phyloP scores from a whole-genome alignment of 2,329 filamentous ascomycete species.

The Epichloe sylvatica region DNA sequence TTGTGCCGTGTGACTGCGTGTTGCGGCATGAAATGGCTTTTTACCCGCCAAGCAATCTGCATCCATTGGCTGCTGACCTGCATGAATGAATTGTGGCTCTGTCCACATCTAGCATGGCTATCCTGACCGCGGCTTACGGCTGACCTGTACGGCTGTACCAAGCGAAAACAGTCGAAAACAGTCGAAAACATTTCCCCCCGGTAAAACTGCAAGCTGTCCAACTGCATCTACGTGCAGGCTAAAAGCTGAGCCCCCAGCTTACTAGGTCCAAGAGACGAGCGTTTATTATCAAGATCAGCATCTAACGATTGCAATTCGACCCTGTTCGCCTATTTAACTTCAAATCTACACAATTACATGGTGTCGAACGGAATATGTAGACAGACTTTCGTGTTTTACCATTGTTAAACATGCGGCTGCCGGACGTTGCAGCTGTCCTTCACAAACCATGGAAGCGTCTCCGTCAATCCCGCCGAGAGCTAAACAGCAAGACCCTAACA shows the following conservation, averaged over 20 bases:
- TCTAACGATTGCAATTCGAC: not conserved
- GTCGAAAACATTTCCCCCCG: not conserved
- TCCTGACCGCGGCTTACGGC: too few species aligned
- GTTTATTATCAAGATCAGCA: not conserved
- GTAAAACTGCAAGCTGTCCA: not conserved
- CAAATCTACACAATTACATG: not conserved
- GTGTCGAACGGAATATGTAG: not conserved
- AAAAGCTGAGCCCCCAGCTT: too few species aligned
- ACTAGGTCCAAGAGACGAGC: too few species aligned
- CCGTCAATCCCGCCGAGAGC: conserved; percentile 1
- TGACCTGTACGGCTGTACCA: too few species aligned
- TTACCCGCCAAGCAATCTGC: not conserved
- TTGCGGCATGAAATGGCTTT: not conserved
- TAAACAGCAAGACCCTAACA: conserved; percentile 3
- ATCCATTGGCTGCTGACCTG: not conserved
- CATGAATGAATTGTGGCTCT: not conserved
- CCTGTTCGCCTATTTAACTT: not conserved
- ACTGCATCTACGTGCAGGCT: too few species aligned
- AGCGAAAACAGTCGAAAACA: not conserved
- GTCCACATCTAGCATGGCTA: not conserved
- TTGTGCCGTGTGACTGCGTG: not conserved
- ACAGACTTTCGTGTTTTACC: not conserved
- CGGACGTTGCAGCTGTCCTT: not conserved
- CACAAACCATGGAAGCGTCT: not conserved
- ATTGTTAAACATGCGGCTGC: not conserved